A percentile compares a stretch with the other conserved stretches of the same genome.
These are phyloP conservation scores for Neurospora crassa DNA, from an alignment of 2,329 filamentous ascomycete species.

Conservation along the genomic window DNA sequence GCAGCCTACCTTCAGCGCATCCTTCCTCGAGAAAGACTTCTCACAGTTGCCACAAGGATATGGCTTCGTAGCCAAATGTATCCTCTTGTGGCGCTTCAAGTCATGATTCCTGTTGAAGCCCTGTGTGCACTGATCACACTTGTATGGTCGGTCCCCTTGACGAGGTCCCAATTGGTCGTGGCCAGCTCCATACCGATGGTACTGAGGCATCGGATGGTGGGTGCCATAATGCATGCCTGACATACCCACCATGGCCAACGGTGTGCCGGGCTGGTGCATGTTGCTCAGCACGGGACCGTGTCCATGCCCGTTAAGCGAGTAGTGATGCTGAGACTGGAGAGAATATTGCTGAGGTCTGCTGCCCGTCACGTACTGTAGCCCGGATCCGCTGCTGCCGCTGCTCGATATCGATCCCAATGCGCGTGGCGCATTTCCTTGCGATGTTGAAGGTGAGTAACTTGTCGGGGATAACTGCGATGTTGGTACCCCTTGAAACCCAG, in stretches of 20 bases:
- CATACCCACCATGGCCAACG: conserved; percentile 51
- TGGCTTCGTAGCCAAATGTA: conserved; percentile 90
- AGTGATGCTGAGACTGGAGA: conserved; percentile 26
- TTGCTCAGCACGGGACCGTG: conserved; percentile 18
- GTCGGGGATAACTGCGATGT: conserved; percentile 8
- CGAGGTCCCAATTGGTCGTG: conserved; percentile 36
- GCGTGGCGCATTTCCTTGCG: conserved; percentile 5
- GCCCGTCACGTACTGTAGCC: conserved; percentile 25
- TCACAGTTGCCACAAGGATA: conserved; percentile 87
- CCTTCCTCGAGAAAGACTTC: conserved; percentile 94
- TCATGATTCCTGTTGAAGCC: conserved; percentile 97
- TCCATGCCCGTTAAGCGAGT: conserved; percentile 30
- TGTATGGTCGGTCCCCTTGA: conserved; percentile 76
- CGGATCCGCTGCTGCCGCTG: conserved; percentile 21
- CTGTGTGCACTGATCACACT: conserved; percentile 85
- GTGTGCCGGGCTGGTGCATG: conserved; percentile 26
- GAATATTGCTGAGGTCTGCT: conserved; percentile 41
- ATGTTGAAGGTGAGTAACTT: conserved; percentile 5
- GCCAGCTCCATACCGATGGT: conserved; percentile 48
- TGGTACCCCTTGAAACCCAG: conserved; percentile 7
- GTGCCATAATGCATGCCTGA: conserved; percentile 3
- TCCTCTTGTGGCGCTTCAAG: conserved; percentile 88
- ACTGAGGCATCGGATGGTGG: conserved; percentile 19
- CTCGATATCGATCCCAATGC: conserved; percentile 10
- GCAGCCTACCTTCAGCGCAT: conserved; percentile 78